Evolutionary conservation across 176 grass and related monocot species (phyloP), one percentile per base, ranked within the genome.

Genomic region (Hordeum marinum): DNA sequence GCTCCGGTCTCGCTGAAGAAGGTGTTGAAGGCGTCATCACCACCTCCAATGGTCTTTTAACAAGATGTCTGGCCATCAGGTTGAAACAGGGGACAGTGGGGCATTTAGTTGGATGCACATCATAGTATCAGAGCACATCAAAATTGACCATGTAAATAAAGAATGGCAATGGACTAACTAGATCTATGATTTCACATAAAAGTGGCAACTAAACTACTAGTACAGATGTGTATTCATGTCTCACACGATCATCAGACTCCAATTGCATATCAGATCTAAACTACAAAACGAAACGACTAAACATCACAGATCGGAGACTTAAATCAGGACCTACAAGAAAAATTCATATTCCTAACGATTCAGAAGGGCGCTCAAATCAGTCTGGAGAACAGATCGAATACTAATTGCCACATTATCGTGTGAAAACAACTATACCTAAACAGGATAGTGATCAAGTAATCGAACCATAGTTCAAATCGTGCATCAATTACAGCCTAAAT

Each of bases 41-140:
- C 86, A 55, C 91, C 90, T 14, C 90, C 86, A 3, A 84, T 76
- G 11, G 90, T 92, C 80, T 89, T 95, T 65, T 91, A 88, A 45
- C 86, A 64, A 11, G 88, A 84, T 81, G 90, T 92, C 78, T 92
- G 90, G 88, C 93, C 93, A 93, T 95, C 93, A 92, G 93, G 88
- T 91, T 96, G 72, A 40, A 74, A 0, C 52, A 7, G 7, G 5
- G 1, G 71, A 79, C 13, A 71, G 8, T 8, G 41, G 58, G 4
- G 18, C 23, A 18, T 43, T 84, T 32, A 78, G 69, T 55, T 17
- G 39, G 13, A 21, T 45, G 3, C 72, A 86, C 0, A 3, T 3
- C 0, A 9, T 14, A 1, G 21, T 4, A 25, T 2, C 0, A 71
- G 7, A 27, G 11, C 21, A 63, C 39, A 25, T 41, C 11, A 2